phyloP scores from a whole-genome alignment of 495 filamentous ascomycete species.

The Penicillium goetzii region DNA sequence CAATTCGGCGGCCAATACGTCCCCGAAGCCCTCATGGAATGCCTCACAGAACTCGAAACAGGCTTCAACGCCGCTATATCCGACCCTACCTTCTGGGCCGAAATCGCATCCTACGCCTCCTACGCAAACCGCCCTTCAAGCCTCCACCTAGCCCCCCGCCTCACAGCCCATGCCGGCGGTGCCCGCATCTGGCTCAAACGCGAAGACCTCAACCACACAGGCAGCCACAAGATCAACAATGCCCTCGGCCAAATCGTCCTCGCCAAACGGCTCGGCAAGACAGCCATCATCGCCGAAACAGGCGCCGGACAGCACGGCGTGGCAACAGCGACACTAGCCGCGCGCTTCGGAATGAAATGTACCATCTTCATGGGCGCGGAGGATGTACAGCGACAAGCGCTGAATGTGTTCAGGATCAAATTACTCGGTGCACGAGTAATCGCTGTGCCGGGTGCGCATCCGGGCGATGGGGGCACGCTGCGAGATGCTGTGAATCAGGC shows the following conservation, averaged over 20 bases:
- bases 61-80: constrained; percentile 6
- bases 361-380: constrained; percentile 95
- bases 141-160: constrained; percentile 70
- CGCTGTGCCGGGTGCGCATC: constrained; percentile 57
- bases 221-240: constrained; percentile 95
- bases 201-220: constrained; percentile 86
- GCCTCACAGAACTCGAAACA: constrained; percentile 13
- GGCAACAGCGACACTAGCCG: constrained; percentile 89
- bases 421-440: constrained; percentile 86
- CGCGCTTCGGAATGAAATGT: constrained; percentile 93
- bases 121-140: constrained; percentile 15
- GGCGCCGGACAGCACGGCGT: constrained; percentile 95
- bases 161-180: constrained; percentile 84
- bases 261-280: constrained; percentile 83
- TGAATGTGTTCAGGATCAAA: constrained; percentile 94
- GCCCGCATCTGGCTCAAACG: constrained; percentile 95
- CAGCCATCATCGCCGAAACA: constrained; percentile 91
- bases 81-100: constrained; percentile 22
- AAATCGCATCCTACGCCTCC: constrained; percentile 8
- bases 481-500: constrained; percentile 95
- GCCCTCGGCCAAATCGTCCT: constrained; percentile 87
- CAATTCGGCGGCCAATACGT: constrained; percentile 19
- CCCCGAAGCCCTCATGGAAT: constrained; percentile 11
- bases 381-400: constrained; percentile 87
- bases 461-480: constrained; percentile 79